Percentiles rank a stretch among this genome's conserved stretches.
Conservation (phyloP, 139 green algal species). For the Picochlorum sp. region DNA sequence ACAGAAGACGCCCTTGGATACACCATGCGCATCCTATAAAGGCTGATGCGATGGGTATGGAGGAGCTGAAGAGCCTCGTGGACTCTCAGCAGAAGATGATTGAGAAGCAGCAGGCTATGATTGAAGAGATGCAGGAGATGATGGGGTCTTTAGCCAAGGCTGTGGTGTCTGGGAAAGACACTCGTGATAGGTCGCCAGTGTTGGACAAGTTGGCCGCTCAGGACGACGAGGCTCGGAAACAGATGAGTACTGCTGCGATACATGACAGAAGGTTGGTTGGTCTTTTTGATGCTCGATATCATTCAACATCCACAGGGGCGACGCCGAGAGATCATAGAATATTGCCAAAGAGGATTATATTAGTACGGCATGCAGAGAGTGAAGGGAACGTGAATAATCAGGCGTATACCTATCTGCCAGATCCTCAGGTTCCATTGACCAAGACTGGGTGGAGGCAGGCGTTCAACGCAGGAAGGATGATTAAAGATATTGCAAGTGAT, state of each 20-base stretch:
- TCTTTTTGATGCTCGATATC: constrained; percentile 71
- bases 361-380: constrained; percentile 82
- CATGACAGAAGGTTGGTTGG: constrained; percentile 56
- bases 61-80: too few relatives aligned
- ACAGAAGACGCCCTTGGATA: neutral
- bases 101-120: neutral
- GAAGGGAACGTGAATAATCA: constrained; percentile 80
- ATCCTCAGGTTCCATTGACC: constrained; percentile 70
- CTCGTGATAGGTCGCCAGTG: neutral
- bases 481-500: constrained; percentile 40
- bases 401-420: constrained; percentile 70
- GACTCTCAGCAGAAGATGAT: too few relatives aligned
- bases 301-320: constrained; percentile 63
- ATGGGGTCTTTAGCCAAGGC: neutral
- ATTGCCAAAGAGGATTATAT: constrained; percentile 73
- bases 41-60: too few relatives aligned
- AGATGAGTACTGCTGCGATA: constrained; percentile 16
- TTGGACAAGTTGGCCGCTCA: neutral
- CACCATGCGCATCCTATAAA: too few relatives aligned
- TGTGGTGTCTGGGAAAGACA: neutral
- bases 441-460: constrained; percentile 53
- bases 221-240: neutral
- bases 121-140: neutral
- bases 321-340: constrained; percentile 66
- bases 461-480: constrained; percentile 45